Evolutionary conservation across 352 stramenopile genomes (phyloP).

Genomic region (Synura sp.): DNA sequence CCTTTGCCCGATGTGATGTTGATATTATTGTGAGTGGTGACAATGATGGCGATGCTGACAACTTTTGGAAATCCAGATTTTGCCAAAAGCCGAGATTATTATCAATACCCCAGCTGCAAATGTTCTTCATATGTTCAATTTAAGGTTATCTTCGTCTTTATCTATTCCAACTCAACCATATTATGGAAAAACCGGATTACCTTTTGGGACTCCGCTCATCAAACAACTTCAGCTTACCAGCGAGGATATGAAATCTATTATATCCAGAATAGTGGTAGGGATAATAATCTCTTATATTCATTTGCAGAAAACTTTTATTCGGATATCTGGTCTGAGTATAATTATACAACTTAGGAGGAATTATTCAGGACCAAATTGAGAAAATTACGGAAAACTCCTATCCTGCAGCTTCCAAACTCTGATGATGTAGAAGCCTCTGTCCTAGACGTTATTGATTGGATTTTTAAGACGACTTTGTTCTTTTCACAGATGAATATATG

Average conservation of each 20-base stretch:
- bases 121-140: conserved; percentile 41
- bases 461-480: no score
- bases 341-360: no score
- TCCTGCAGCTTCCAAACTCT: no score
- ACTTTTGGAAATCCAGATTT: conserved; percentile 36
- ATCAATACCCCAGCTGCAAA: conserved; percentile 33
- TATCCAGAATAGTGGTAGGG: conserved; percentile 27
- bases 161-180: conserved; percentile 36
- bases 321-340: no score
- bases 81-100: conserved; percentile 39
- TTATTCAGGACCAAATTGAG: no score
- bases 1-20: conserved; percentile 32
- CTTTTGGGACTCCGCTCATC: conserved; percentile 30
- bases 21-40: conserved; percentile 38
- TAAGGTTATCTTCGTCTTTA: conserved; percentile 38
- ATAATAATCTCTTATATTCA: conserved; percentile 28
- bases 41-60: conserved; percentile 39
- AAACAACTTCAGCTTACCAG: conserved; percentile 13
- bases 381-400: no score
- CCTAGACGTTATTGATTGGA: no score
- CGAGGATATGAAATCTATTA: conserved; percentile 27
- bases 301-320: conserved; percentile 30
- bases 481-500: no score
- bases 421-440: no score
- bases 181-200: conserved; percentile 40